Base-by-base conservation (phyloP, 2,329 filamentous ascomycete genomes). In the Paramyrothecium sp. region DNA sequence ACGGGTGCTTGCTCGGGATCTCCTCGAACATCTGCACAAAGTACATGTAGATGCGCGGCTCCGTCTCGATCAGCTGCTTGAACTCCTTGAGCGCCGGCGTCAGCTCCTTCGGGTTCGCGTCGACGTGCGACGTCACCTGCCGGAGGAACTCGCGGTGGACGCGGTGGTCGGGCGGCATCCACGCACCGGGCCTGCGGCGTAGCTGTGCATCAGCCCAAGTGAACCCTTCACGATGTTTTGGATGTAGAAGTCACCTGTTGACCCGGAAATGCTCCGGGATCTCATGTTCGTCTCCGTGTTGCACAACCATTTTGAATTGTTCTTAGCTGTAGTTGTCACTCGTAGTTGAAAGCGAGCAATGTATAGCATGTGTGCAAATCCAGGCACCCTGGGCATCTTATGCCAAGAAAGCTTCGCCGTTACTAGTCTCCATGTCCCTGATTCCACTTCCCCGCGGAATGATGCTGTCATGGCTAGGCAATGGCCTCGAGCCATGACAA, bases 21-120 rank as follows among this genome's bases (percentile, higher is more conserved):
- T 91, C 85, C 30, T 83, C 76, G 71, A 89, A 91, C 89, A 91
- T 91, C 60, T 81, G 76, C 22, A 76, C 75, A 66, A 89, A 84
- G 68, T 87, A 84, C 79, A 90, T 86, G 74, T 85, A 87, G 23
- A 91, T 74, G 21, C 86, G 80, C 2, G 86, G 75, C 61, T 85
- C 85, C 26, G 70, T 70, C 68, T 91, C 88, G 60, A 91, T 90
- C 22, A 90, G 73, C 2, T 82, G 69, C 65, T 86, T 79, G 74
- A 91, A 89, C 61, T 90, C 88, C 60, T 80, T 64, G 0, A 91
- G 71, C 0, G 85, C 85, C 0, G 86, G 87, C 13, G 81, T 78
- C 1, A 90, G 75, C 2, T 80, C 69, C 61, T 80, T 72, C 8
- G 75, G 72, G 56, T 82, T 71, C 17, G 75, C 70, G 63, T 87